These are phyloP conservation scores for Chlorella sp. DNA, from an alignment of 139 green algal species.

Conservation along the genomic window DNA sequence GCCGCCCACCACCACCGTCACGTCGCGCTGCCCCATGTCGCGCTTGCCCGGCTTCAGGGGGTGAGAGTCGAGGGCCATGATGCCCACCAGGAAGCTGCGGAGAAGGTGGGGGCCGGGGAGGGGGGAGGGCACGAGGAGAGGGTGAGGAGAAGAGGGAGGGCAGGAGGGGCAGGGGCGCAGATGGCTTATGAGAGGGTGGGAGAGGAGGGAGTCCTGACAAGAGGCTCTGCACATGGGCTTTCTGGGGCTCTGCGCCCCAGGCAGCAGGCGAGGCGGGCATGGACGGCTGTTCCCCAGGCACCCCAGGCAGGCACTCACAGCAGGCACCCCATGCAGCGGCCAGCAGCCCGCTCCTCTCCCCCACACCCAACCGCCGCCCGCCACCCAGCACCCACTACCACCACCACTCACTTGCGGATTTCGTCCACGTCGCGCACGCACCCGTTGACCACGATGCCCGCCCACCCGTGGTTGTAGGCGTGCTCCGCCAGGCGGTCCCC, in stretches of 20 bases:
- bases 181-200: too few species aligned
- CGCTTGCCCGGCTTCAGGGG: neutral
- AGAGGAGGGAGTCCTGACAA: too few species aligned
- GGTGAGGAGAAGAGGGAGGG: neutral
- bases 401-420: neutral
- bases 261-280: too few species aligned
- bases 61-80: neutral
- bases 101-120: neutral
- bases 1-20: neutral
- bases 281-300: too few species aligned
- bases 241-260: too few species aligned
- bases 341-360: neutral
- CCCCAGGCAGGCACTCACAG: too few species aligned
- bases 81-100: conserved; percentile 1
- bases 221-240: too few species aligned
- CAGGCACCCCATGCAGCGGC: neutral
- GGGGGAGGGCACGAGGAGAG: too few species aligned
- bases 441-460: neutral
- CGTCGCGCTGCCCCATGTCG: conserved; percentile 2
- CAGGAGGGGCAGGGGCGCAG: neutral
- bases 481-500: neutral
- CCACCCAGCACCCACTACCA: too few species aligned
- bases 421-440: conserved; percentile 4
- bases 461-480: neutral
- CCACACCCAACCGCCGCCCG: too few species aligned